Evolutionary conservation across 2,329 filamentous ascomycete genomes (phyloP).

Genomic region (Penicillium sp.): DNA sequence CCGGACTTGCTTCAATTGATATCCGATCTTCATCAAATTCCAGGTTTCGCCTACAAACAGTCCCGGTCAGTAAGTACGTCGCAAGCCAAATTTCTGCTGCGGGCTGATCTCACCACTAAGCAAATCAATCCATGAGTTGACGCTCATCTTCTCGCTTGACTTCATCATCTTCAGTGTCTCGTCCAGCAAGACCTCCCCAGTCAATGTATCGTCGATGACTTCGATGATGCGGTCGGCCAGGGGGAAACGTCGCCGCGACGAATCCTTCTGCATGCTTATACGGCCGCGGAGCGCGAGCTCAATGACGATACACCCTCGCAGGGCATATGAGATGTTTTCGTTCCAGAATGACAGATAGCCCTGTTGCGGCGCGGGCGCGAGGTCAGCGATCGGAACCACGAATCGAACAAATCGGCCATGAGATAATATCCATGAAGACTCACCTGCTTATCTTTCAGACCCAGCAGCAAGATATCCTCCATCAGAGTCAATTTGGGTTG

Average conservation of each 20-base stretch:
- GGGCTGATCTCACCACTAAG: conserved; percentile 75
- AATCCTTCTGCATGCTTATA: conserved; percentile 98
- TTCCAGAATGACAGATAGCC: conserved; percentile 99
- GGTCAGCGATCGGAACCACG: conserved; percentile 25
- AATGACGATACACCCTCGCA: conserved; percentile 96
- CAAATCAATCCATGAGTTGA: conserved; percentile 97
- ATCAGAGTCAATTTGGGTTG: conserved; percentile 98
- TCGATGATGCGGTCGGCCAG: conserved; percentile 92
- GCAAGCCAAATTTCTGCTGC: not conserved
- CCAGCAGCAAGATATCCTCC: conserved; percentile 95
- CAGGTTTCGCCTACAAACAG: conserved; percentile 79
- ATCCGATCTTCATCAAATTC: conserved; percentile 99
- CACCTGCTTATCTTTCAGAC: conserved; percentile 98
- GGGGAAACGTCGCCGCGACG: conserved; percentile 85
- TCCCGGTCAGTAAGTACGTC: conserved; percentile 14
- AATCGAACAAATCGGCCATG: not conserved
- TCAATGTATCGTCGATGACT: conserved; percentile 93
- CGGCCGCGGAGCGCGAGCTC: conserved; percentile 94
- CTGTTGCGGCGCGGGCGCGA: conserved; percentile 47
- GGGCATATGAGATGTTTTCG: conserved; percentile 98
- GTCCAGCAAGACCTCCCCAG: conserved; percentile 93
- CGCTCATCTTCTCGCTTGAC: conserved; percentile 99
- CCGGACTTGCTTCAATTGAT: conserved; percentile 98
- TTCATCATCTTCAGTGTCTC: conserved; percentile 99
- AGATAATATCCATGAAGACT: conserved; percentile 28